A percentile compares a stretch with the other conserved stretches of the same genome.
These are phyloP conservation scores for Myotisia sp. DNA, from an alignment of 2,329 filamentous ascomycete genomes.

Conservation along the genomic window DNA sequence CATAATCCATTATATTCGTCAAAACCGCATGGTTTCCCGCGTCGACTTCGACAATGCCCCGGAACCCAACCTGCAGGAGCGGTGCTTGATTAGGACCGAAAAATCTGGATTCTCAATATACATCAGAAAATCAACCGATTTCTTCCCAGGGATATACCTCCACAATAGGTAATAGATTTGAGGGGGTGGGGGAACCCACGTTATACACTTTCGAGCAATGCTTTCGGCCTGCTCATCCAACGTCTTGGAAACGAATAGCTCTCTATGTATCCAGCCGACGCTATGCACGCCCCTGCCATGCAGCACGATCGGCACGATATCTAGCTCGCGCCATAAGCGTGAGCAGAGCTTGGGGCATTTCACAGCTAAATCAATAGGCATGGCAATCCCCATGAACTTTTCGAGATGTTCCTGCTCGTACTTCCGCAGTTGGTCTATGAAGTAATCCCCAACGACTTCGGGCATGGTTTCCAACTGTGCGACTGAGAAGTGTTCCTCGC, in stretches of 20 bases:
- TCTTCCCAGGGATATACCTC: too few relatives aligned
- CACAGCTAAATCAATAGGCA: slow-evolving; percentile 46
- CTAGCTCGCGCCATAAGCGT: slow-evolving; percentile 60
- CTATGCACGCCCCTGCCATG: slow-evolving; percentile 20
- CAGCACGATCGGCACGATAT: slow-evolving; percentile 59
- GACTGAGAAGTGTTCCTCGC: slow-evolving; percentile 43
- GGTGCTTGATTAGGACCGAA: slow-evolving; percentile 61
- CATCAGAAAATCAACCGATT: not conserved
- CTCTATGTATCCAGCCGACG: slow-evolving; percentile 16
- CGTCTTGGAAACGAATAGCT: slow-evolving; percentile 41
- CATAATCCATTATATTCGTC: slow-evolving; percentile 43
- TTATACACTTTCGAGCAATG: slow-evolving; percentile 64
- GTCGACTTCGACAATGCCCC: slow-evolving; percentile 58
- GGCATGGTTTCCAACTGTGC: slow-evolving; percentile 24
- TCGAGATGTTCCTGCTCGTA: slow-evolving; percentile 53
- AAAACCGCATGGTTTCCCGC: slow-evolving; percentile 50
- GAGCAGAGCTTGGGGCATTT: slow-evolving; percentile 53
- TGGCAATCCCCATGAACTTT: slow-evolving; percentile 63
- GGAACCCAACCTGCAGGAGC: slow-evolving; percentile 50
- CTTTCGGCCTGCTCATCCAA: slow-evolving; percentile 72
- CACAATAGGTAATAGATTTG: too few relatives aligned
- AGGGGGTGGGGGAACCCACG: slow-evolving; percentile 35
- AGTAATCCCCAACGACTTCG: slow-evolving; percentile 43
- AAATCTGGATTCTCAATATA: slow-evolving; percentile 32
- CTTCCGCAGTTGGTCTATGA: slow-evolving; percentile 41